Conservation (phyloP, 306 rosid genomes). For the Fragaria nilgerrensis region DNA sequence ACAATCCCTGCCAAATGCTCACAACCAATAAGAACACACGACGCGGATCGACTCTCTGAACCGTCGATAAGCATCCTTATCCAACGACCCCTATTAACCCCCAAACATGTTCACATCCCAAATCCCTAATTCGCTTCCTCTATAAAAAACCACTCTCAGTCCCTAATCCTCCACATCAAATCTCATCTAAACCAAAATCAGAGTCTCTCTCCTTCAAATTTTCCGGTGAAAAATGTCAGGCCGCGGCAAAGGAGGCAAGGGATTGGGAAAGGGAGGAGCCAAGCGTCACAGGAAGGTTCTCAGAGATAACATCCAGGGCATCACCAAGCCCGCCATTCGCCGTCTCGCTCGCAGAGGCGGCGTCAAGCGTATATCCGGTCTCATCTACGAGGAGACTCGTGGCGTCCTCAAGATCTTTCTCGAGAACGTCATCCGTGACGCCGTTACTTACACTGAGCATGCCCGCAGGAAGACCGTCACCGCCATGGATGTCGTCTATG, state of each 20-base stretch:
- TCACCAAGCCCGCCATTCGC: not conserved
- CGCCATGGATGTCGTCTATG: not conserved
- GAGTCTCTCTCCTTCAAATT: too few relatives aligned
- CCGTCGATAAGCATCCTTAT: not conserved
- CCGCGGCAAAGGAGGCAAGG: not conserved
- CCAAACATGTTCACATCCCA: not conserved
- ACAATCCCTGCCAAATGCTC: not conserved
- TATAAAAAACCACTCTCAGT: not conserved
- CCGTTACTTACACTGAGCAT: not conserved
- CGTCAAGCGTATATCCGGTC: not conserved
- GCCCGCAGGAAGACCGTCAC: not conserved
- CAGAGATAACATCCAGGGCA: not conserved
- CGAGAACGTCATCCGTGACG: conserved; percentile 1
- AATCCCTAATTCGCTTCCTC: not conserved
- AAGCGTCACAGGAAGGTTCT: not conserved
- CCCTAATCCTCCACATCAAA: not conserved
- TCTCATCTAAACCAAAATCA: not conserved
- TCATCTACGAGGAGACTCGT: not conserved
- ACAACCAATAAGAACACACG: not conserved
- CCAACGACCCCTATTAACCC: not conserved
- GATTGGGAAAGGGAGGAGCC: not conserved
- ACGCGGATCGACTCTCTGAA: not conserved
- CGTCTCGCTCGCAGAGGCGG: not conserved
- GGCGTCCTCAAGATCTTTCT: not conserved
- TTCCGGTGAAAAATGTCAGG: not conserved